Evolutionary conservation across 2,329 filamentous ascomycete species (phyloP).

Genomic region (Venturia effusa): DNA sequence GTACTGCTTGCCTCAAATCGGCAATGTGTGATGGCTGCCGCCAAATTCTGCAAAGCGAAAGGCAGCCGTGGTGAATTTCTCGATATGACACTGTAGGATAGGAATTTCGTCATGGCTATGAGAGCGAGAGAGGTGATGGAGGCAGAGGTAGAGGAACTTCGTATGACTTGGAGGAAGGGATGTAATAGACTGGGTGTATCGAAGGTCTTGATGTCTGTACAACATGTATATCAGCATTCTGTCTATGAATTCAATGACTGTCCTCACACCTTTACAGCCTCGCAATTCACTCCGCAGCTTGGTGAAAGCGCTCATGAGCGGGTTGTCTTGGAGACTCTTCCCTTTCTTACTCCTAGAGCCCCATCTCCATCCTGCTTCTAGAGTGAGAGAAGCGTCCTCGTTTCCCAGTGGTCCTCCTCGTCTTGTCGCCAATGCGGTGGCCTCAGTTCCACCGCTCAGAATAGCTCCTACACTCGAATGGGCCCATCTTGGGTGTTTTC

Average conservation of each 20-base stretch:
- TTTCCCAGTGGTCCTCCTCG: slow-evolving; percentile 28
- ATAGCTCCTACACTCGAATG: slow-evolving; percentile 96
- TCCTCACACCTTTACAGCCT: slow-evolving; percentile 57
- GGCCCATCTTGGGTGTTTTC: slow-evolving; percentile 91
- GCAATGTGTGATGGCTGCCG: slow-evolving; percentile 92
- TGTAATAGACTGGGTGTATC: slow-evolving; percentile 83
- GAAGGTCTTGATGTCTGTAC: slow-evolving; percentile 69
- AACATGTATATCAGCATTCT: neutral
- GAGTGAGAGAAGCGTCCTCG: slow-evolving; percentile 39
- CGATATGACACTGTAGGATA: slow-evolving; percentile 86
- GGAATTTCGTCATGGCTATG: slow-evolving; percentile 89
- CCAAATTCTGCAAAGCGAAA: slow-evolving; percentile 87
- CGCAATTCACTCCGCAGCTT: slow-evolving; percentile 80
- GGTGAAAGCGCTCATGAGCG: slow-evolving; percentile 88
- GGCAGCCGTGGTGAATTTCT: slow-evolving; percentile 76
- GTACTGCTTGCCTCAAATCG: slow-evolving; percentile 88
- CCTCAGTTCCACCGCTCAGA: slow-evolving; percentile 57
- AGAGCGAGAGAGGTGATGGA: slow-evolving; percentile 92
- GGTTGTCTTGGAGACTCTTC: slow-evolving; percentile 95
- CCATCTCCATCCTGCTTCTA: slow-evolving; percentile 70
- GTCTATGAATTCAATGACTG: neutral
- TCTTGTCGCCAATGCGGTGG: slow-evolving; percentile 26
- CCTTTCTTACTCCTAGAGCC: slow-evolving; percentile 89
- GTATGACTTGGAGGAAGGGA: slow-evolving; percentile 92
- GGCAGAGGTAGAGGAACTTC: slow-evolving; percentile 89